Conservation (phyloP, 495 filamentous ascomycete species). For the Penicillium canariense region DNA sequence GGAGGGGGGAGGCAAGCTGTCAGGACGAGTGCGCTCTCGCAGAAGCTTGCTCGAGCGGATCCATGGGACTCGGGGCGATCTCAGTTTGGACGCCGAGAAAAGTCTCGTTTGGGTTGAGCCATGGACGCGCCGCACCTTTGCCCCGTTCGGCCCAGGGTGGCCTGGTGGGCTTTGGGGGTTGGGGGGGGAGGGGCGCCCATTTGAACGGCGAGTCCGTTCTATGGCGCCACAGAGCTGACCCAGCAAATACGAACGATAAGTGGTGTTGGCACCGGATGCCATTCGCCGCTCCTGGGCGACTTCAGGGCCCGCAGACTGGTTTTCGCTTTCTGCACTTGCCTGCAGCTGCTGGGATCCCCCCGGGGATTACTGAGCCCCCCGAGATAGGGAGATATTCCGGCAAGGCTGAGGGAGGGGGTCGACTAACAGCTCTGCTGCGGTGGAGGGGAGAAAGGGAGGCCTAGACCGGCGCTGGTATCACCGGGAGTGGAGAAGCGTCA, state of each 20-base stretch:
- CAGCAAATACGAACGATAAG: background rate
- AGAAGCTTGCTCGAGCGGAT: slow-evolving; percentile 15
- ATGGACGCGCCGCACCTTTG: slow-evolving; percentile 15
- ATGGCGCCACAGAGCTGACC: slow-evolving; percentile 14
- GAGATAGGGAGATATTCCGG: background rate
- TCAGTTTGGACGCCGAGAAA: slow-evolving; percentile 24
- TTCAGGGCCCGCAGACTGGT: background rate
- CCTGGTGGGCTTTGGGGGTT: background rate
- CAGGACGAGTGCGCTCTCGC: slow-evolving; percentile 11
- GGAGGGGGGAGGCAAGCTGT: slow-evolving; percentile 13
- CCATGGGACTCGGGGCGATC: slow-evolving; percentile 27
- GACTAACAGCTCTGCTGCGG: background rate
- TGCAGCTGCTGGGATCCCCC: background rate
- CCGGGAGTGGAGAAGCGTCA: slow-evolving; percentile 6
- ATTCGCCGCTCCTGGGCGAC: background rate
- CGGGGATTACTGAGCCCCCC: background rate
- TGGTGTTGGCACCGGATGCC: background rate
- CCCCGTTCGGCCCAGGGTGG: background rate
- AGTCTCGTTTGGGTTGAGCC: slow-evolving; percentile 18
- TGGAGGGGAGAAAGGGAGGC: background rate
- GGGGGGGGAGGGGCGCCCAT: background rate
- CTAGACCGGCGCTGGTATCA: slow-evolving; percentile 15
- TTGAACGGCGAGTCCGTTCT: slow-evolving; percentile 16
- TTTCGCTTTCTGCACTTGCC: background rate
- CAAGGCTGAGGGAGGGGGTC: background rate